Conservation (phyloP, 305 asterid species). For the Fraxinus nigra region DNA sequence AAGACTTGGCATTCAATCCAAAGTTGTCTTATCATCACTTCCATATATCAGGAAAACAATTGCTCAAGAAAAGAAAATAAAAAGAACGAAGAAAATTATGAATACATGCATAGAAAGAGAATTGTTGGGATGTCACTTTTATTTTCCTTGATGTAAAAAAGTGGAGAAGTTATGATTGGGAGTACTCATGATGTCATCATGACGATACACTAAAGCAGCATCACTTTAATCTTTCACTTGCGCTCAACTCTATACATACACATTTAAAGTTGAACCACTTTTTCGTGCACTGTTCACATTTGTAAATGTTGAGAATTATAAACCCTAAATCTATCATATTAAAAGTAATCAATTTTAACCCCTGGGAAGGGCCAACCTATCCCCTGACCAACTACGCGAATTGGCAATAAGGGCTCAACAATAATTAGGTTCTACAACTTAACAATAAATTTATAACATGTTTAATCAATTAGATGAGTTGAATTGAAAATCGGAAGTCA, state of each 20-base stretch:
- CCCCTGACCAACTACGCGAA: background rate
- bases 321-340: too few relatives aligned
- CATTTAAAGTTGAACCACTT: constrained; percentile 30
- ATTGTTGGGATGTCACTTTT: constrained; percentile 43
- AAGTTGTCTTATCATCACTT: background rate
- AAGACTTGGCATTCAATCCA: constrained; percentile 2
- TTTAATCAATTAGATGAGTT: background rate
- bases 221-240: constrained; percentile 24
- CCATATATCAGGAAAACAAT: background rate
- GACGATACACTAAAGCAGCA: constrained; percentile 37
- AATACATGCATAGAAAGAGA: constrained; percentile 25
- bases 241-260: constrained; percentile 26
- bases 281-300: background rate
- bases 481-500: constrained; percentile 10
- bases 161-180: constrained; percentile 41
- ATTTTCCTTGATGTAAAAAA: constrained; percentile 22
- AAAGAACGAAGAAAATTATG: background rate
- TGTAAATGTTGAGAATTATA: background rate
- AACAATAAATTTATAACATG: background rate
- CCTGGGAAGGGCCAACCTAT: background rate
- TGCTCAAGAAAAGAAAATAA: background rate
- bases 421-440: background rate
- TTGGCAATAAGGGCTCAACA: too few relatives aligned
- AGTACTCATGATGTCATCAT: constrained; percentile 61
- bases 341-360: too few relatives aligned